Evolutionary conservation across 75 land plant species (phyloP), one percentile per base, ranked within the genome.

Genomic region (Chamaecyparis obtusa): DNA sequence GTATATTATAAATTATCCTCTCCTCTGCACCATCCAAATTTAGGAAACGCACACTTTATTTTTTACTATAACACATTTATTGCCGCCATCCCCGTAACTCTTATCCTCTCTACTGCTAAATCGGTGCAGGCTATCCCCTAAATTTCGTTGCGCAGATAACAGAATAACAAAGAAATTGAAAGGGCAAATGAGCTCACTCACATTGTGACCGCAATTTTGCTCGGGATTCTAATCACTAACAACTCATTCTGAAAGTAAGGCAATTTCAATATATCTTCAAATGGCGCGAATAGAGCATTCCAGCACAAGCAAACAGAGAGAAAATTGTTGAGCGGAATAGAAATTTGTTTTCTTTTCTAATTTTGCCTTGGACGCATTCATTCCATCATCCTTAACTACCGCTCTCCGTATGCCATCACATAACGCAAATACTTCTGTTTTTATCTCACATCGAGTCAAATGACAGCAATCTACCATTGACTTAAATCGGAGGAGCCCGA

Each of bases 381-480:
- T 24, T 81, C 83, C 30, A 44, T 44, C 83, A 11, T 44, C 46
- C 83, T 27, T 43, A 81, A 44, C 48, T 21, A 21, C 11, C 69
- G 27, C 15, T 2, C 49, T 81, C 46, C 49, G 41, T 36, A 19
- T 37, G 35, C 19, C 44, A 17, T 44, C 48, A 10, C 49, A 81
- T 81, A 44, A 81, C 51, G n/a, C n/a, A 11, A 3, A 32, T 9
- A 35, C 83, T 27, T 60, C 69, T 6, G 69, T 60, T 60, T 21
- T 60, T 5, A 5, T 27, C 8, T 32, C 46, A 21, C n/a, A 14
- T 44, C 15, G 13, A 41, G 44, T 81, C 49, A 81, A 46, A 81
- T 24, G 46, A 27, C 83, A 27, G 83, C 9, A 81, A 81, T 27
- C 83, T n/a, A 81, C 83, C 46, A 81, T 16, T 46, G 83, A 43